Base-by-base conservation (phyloP, 2,329 filamentous ascomycete species). In the Fusarium solani-melongenae region DNA sequence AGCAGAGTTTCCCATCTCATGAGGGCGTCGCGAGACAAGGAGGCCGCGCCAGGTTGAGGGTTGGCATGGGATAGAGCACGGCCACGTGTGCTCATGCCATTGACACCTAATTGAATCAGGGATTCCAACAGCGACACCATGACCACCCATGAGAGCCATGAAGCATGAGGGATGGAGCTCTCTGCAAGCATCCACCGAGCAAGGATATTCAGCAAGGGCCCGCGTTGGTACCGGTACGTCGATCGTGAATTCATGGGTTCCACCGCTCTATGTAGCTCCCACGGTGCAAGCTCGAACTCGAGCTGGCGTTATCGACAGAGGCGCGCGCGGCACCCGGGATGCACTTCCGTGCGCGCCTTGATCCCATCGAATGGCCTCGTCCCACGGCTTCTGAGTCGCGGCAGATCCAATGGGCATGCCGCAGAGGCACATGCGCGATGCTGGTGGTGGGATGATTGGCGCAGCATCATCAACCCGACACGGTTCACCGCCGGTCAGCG, bases 401-500 rank as follows among this genome's bases (percentile, higher is more conserved):
- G 38, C 5, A 66, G 66, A 67, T 66, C 67, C 70, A 76, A 75
- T 75, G 41, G 53, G 64, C 62, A 64, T 49, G 60, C 55, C 49
- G 27, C 55, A 56, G 57, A 72, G 64, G 53, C 64, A 67, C 67
- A 75, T 71, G 66, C 60, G 55, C 34, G 58, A 58, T 66, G 66
- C 67, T 65, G 61, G 61, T 65, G 60, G 70, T 77, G 76, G 74
- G 65, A 72, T 77, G 72, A 74, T 74, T 70, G 66, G 66, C 62
- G 64, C 62, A 62, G 46, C 34, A 59, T 63, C 55, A 60, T 27
- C 59, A 69, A 51, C 58, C 38, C 69, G 67, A 61, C 44, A 66
- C n/a, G 51, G 49, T 67, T 77, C 74, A 77, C 74, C 76, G 76
- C 75, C 60, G 67, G 73, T 76, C 73, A 67, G 49, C 44, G 62